Conservation (phyloP, 2,329 filamentous ascomycete genomes). For the Cryphonectria carpinicola region DNA sequence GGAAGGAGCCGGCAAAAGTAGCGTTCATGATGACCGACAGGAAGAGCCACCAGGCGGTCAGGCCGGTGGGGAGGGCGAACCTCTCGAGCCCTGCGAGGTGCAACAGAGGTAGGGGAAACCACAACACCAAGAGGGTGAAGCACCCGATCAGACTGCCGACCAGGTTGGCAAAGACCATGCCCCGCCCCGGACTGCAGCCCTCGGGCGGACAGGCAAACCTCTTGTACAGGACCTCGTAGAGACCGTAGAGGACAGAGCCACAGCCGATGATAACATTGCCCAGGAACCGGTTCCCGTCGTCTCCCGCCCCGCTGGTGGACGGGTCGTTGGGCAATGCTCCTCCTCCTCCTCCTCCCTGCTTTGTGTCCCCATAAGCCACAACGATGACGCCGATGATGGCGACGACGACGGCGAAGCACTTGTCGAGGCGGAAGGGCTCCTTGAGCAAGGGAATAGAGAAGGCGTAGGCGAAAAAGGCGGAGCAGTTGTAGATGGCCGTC, state of each 20-base stretch:
- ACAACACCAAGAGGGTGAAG: conserved; percentile 86
- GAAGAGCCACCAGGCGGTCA: conserved; percentile 78
- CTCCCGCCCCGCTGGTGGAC: conserved; percentile 7
- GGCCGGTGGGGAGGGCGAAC: conserved; percentile 79
- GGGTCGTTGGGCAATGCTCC: conserved; percentile 30
- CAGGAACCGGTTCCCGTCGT: conserved; percentile 65
- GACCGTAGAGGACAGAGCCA: conserved; percentile 89
- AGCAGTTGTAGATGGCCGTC: conserved; percentile 99
- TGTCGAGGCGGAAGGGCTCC: conserved; percentile 82
- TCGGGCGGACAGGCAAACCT: conserved; percentile 90
- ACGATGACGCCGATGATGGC: conserved; percentile 89
- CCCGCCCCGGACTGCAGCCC: conserved; percentile 80
- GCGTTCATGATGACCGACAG: conserved; percentile 87
- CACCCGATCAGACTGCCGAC: conserved; percentile 85
- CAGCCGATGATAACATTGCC: conserved; percentile 92
- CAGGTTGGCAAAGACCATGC: conserved; percentile 92
- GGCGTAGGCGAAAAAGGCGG: conserved; percentile 96
- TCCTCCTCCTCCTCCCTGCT: conserved; percentile 41
- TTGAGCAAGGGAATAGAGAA: conserved; percentile 90
- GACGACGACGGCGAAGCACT: conserved; percentile 82
- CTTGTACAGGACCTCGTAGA: conserved; percentile 98
- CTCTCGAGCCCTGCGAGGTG: conserved; percentile 78
- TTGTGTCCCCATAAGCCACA: conserved; percentile 88
- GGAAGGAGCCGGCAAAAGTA: conserved; percentile 88
- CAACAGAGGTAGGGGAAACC: conserved; percentile 87